phyloP scores from a whole-genome alignment of 139 green algal genomes.

The Picochlorum sp. region DNA sequence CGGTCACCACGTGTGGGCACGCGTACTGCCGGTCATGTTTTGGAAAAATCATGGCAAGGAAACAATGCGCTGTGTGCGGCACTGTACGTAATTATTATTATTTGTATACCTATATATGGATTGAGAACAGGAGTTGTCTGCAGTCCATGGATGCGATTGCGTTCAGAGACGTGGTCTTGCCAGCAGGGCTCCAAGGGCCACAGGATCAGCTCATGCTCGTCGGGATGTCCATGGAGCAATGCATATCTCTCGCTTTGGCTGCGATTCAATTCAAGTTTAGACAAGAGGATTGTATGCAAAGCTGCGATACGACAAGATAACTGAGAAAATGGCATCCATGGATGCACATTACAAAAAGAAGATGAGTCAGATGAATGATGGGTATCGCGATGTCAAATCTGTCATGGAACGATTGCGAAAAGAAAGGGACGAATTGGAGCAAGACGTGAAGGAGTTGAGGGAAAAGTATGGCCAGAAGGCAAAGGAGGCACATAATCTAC shows the following conservation, averaged over 20 bases:
- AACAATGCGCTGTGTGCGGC: conserved; percentile 3
- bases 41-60: background rate
- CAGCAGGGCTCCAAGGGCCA: background rate
- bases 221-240: background rate
- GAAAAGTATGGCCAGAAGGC: conserved; percentile 67
- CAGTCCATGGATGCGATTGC: background rate
- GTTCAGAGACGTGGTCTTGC: background rate
- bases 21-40: conserved; percentile 1
- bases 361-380: conserved; percentile 55
- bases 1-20: conserved; percentile 1
- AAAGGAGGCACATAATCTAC: conserved; percentile 32
- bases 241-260: background rate
- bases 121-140: background rate
- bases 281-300: conserved; percentile 30
- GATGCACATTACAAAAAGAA: conserved; percentile 57
- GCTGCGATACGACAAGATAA: conserved; percentile 27
- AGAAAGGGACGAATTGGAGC: conserved; percentile 23
- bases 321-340: conserved; percentile 43
- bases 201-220: background rate
- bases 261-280: background rate
- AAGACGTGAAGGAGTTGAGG: conserved; percentile 54
- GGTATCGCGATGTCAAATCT: conserved; percentile 51
- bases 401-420: conserved; percentile 28
- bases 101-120: too few species aligned
- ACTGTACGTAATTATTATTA: background rate